Conservation (phyloP, 2,329 filamentous ascomycete genomes). For the Pyrenochaeta sp. region DNA sequence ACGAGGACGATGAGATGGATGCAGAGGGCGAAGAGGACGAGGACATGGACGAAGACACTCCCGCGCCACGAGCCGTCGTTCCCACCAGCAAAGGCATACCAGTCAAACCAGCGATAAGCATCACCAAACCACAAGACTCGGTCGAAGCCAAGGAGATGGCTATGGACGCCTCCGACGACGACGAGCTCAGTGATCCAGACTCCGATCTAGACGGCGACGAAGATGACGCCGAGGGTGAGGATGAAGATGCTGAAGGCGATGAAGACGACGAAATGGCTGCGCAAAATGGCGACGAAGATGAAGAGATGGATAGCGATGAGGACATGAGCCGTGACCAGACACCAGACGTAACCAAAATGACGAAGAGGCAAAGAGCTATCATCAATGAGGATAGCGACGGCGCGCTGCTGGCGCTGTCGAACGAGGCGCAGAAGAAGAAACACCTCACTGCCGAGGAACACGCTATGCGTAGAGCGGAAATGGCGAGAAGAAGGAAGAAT, state of each 20-base stretch:
- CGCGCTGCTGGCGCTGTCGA: constrained; percentile 62
- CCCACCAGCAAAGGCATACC: constrained; percentile 30
- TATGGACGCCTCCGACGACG: constrained; percentile 58
- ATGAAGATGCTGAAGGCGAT: constrained; percentile 52
- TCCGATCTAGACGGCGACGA: constrained; percentile 53
- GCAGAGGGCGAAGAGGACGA: constrained; percentile 51
- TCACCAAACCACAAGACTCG: constrained; percentile 46
- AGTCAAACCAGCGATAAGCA: constrained; percentile 49
- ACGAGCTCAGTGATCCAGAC: constrained; percentile 52
- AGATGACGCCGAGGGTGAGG: constrained; percentile 59
- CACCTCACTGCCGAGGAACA: constrained; percentile 77
- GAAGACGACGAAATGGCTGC: constrained; percentile 50
- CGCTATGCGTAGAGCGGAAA: constrained; percentile 75
- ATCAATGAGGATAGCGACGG: constrained; percentile 60
- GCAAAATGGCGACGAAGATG: constrained; percentile 48
- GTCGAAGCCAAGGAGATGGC: constrained; percentile 62
- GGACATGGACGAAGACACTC: constrained; percentile 45
- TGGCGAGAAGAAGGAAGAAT: constrained; percentile 77
- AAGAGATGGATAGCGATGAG: constrained; percentile 60
- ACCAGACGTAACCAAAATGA: constrained; percentile 72
- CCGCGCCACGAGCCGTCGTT: constrained; percentile 38
- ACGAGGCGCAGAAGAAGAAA: constrained; percentile 77
- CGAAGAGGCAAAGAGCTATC: constrained; percentile 71
- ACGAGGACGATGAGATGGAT: constrained; percentile 52
- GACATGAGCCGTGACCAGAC: constrained; percentile 66